These are phyloP conservation scores for Colletotrichum abscissum DNA, from an alignment of 2,329 filamentous ascomycete species.

Conservation along the genomic window DNA sequence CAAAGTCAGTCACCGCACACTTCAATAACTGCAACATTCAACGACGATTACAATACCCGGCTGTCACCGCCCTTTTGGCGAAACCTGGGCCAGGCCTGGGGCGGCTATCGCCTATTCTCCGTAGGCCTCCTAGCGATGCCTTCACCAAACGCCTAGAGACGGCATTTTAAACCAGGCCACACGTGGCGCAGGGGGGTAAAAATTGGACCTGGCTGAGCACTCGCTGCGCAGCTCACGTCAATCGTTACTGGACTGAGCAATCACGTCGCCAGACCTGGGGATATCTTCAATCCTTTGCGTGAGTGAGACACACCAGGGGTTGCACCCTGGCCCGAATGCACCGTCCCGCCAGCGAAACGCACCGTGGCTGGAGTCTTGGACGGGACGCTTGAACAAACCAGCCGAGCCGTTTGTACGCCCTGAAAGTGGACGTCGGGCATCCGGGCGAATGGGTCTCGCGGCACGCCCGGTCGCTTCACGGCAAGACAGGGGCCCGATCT, in stretches of 20 bases:
- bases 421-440: background rate
- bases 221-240: background rate
- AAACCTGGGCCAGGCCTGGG: background rate
- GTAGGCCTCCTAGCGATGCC: background rate
- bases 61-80: background rate
- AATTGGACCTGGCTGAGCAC: slow-evolving; percentile 5
- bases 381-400: background rate
- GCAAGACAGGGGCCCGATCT: background rate
- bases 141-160: background rate
- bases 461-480: slow-evolving; percentile 9
- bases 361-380: background rate
- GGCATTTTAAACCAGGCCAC: background rate
- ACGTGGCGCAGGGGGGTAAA: slow-evolving; percentile 5
- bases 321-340: background rate
- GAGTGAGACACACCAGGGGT: slow-evolving; percentile 1
- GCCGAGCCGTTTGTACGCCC: background rate
- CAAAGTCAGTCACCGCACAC: background rate
- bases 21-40: background rate
- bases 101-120: background rate
- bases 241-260: slow-evolving; percentile 17
- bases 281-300: slow-evolving; percentile 1
- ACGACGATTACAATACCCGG: background rate
- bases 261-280: slow-evolving; percentile 1
- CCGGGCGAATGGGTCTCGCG: background rate
- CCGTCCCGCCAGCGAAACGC: background rate